Percentiles rank a stretch among this genome's conserved stretches.
Evolutionary conservation across 208 protist species (phyloP).

Genomic region (Trypanosomatidae sp.): DNA sequence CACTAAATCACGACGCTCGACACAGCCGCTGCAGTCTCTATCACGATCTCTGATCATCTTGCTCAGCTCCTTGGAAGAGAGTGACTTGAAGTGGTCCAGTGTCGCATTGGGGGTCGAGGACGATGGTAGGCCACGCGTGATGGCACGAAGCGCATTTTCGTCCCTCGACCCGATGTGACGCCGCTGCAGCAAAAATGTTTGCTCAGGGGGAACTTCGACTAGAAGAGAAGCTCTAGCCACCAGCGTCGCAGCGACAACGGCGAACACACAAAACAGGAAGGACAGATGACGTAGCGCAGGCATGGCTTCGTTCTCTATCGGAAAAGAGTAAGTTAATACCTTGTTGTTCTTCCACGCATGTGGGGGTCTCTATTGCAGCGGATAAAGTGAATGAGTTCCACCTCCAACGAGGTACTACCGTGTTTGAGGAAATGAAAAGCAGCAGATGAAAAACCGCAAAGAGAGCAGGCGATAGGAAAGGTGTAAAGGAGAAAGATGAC

Average conservation of each 20-base stretch:
- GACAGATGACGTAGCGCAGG: neutral
- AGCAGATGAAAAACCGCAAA: neutral
- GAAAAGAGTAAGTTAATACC: neutral
- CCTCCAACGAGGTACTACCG: neutral
- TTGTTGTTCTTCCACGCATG: neutral
- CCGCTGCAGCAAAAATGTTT: slow-evolving; percentile 40
- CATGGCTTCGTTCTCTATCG: neutral
- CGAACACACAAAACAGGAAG: neutral
- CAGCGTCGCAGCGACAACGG: neutral
- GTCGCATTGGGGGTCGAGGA: slow-evolving; percentile 11
- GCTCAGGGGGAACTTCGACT: slow-evolving; percentile 38
- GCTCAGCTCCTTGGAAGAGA: slow-evolving; percentile 32
- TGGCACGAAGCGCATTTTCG: slow-evolving; percentile 19
- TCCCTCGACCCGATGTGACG: slow-evolving; percentile 19
- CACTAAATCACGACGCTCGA: slow-evolving; percentile 47
- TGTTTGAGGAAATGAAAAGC: neutral
- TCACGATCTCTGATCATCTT: slow-evolving; percentile 41
- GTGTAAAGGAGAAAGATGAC: neutral
- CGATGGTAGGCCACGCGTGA: slow-evolving; percentile 33
- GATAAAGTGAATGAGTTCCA: neutral
- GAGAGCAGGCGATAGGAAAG: neutral
- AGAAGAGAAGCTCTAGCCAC: slow-evolving; percentile 20
- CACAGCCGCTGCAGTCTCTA: slow-evolving; percentile 38
- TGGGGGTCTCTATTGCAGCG: neutral
- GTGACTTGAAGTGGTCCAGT: slow-evolving; percentile 8